Evolutionary conservation across 164 flowering plant genomes (phyloP), one percentile per base, ranked within the genome.

Genomic region (Vitis rotundifolia): DNA sequence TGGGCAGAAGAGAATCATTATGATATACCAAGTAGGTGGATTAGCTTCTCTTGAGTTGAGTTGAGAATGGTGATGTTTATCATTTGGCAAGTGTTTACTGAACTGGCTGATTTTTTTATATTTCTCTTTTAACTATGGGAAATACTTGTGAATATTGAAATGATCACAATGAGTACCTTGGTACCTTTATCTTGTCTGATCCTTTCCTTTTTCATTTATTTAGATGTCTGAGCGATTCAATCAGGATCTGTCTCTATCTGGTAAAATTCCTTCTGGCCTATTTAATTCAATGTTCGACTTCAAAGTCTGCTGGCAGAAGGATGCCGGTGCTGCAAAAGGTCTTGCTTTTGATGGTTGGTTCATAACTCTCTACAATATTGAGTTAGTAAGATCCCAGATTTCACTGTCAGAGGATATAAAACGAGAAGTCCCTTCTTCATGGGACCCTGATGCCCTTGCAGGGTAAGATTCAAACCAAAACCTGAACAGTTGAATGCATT

Each of bases 171-270:
- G 37, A 61, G 11, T 22, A 11, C n/a, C 28, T 50, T 37, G 19
- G 54, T 58, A 4, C 12, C 7, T 5, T 0, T 37, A 37, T 37
- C 26, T 31, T 13, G 11, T 18, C 58, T 67, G 47, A 70, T 48
- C 1, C 15, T 49, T 66, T 16, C 51, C 18, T 19, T 56, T 52
- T 73, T 22, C 7, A 63, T 22, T 61, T 10, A 58, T 73, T 31
- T 80, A 94, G 98, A 94, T 94, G 98, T 86, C 97, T 31, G 97
- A 89, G 81, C 89, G 76, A 37, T 87, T 89, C 77, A 94, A 94
- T 70, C 88, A 83, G 72, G 91, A 87, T 18, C 72, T 84, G 3
- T 79, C 88, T 26, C 76, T 94, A 48, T 77, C 91, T 0, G 95
- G 97, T 6, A 91, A 91, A 82, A 89, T 92, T 50, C 98, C 98